Base-by-base conservation (phyloP, 163 green algal species). In the Scenedesmus sp. region DNA sequence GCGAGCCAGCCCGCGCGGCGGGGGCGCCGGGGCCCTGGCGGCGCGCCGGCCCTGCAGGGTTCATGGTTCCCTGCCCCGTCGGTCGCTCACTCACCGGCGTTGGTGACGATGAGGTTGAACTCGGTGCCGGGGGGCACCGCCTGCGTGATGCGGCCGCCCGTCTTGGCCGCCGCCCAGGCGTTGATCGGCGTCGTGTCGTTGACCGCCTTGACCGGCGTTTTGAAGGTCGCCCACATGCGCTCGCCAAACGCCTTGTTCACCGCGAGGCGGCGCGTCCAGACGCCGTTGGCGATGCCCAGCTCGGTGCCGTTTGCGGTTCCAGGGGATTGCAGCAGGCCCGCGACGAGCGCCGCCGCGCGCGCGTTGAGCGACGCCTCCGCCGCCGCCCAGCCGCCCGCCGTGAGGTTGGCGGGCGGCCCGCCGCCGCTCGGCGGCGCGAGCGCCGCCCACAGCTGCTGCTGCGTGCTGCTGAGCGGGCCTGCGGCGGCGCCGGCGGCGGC, bases 41-140 rank as follows among this genome's bases (percentile, higher is more conserved):
- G n/a, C n/a, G n/a, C n/a, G n/a, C n/a, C n/a, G n/a, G n/a, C n/a
- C n/a, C n/a, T n/a, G n/a, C n/a, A n/a, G n/a, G n/a, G n/a, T n/a
- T n/a, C n/a, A n/a, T n/a, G n/a, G n/a, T n/a, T n/a, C n/a, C n/a
- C n/a, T n/a, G n/a, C n/a, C n/a, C n/a, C n/a, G n/a, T n/a, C n/a
- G n/a, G n/a, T n/a, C n/a, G n/a, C n/a, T n/a, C n/a, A 89, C 63
- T 89, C 87, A 4, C 87, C 60, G 22, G 78, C 82, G 39, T 87
- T 87, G 67, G 69, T 74, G 13, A 89, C 56, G 0, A 87, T 24
- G 11, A 71, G 18, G 42, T 87, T 62, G n/a, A 86, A 89, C 7
- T 6, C n/a, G 11, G 67, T 78, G 62, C 29, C 73, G 20, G 57
- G 24, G 0, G 63, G 28, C 1, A 80, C 42, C 10, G n/a, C n/a